Base-by-base conservation (phyloP, 306 rosid species). In the Casuarina cunninghamiana region DNA sequence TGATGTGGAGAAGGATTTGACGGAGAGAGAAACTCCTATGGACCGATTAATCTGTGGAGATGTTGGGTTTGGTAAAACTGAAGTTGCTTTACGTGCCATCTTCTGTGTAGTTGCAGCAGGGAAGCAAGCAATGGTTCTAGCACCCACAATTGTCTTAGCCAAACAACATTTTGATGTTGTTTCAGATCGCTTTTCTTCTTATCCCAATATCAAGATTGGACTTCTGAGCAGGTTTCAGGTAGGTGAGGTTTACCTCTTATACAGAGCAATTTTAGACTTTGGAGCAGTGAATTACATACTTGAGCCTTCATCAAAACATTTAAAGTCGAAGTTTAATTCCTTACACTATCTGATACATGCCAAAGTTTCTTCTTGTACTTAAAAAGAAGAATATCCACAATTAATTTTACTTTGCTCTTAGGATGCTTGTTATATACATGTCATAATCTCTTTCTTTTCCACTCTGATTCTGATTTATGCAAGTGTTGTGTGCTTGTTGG, bases 61-160 rank as follows among this genome's bases (percentile, higher is more conserved):
- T 82, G 98, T 95, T 61, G 98, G 98, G 73, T 95, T 95, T 86
- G 97, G 98, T 73, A 95, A 95, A 81, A 95, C 98, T 73, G 97
- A 95, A 87, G 98, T 92, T 80, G 98, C 98, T n/a, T 50, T 95
- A 66, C 97, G 98, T 82, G 98, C 97, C 84, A 86, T 92, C 78
- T 84, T 82, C 72, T 88, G 89, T 80, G 97, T 91, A 41, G 88
- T 95, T 71, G 85, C 97, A 35, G 89, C 92, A n/a, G 93, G 92
- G 72, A 95, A 95, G 83, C 98, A 95, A 83, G 90, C 91, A 2
- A 95, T 95, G 98, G 91, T 95, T 88, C 86, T 95, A 43, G 98
- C 98, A 60, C 98, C 97, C 17, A 95, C 97, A 44, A 89, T 91
- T 79, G 98, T 95, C 80, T 88, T 95, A 65, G 98, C 98, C 82